Evolutionary conservation across 148 eudicot species (phyloP).

Genomic region (Diospyros kaki): DNA sequence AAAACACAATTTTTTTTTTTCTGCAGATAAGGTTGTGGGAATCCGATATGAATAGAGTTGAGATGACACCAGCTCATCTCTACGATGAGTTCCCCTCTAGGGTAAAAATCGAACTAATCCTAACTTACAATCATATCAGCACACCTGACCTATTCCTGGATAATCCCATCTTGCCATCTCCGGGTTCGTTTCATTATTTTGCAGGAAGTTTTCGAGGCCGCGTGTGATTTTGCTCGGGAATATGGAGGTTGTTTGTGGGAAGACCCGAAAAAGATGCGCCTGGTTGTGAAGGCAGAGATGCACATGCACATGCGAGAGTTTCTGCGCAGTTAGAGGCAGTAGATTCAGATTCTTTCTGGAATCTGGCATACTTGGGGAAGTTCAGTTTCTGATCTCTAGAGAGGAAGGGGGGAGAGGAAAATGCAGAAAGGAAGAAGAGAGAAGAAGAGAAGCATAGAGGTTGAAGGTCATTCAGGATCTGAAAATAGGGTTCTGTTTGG

Average conservation of each 20-base stretch:
- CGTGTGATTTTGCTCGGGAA: conserved; percentile 84
- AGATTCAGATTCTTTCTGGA: background rate
- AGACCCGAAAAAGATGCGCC: conserved; percentile 62
- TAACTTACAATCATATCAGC: background rate
- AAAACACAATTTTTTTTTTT: conserved; percentile 1
- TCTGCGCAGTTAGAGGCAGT: conserved; percentile 49
- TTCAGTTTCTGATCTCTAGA: too few relatives aligned
- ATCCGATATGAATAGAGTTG: conserved; percentile 86
- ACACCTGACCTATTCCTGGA: too few relatives aligned
- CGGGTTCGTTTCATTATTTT: conserved; percentile 8
- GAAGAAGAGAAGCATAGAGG: too few relatives aligned
- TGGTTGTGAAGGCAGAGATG: conserved; percentile 68
- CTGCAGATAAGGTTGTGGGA: conserved; percentile 94
- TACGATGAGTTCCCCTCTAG: conserved; percentile 75
- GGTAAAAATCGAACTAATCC: conserved; percentile 32
- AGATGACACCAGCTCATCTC: conserved; percentile 62
- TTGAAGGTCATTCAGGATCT: too few relatives aligned
- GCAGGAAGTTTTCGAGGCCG: conserved; percentile 84
- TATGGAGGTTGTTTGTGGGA: conserved; percentile 72
- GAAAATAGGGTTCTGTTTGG: too few relatives aligned
- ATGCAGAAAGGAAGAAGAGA: too few relatives aligned
- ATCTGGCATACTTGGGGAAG: too few relatives aligned
- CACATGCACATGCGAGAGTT: conserved; percentile 61
- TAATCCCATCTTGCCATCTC: background rate
- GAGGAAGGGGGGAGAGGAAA: too few relatives aligned